Base-by-base conservation (phyloP, 164 flowering plant genomes). In the Berberis vulgaris region DNA sequence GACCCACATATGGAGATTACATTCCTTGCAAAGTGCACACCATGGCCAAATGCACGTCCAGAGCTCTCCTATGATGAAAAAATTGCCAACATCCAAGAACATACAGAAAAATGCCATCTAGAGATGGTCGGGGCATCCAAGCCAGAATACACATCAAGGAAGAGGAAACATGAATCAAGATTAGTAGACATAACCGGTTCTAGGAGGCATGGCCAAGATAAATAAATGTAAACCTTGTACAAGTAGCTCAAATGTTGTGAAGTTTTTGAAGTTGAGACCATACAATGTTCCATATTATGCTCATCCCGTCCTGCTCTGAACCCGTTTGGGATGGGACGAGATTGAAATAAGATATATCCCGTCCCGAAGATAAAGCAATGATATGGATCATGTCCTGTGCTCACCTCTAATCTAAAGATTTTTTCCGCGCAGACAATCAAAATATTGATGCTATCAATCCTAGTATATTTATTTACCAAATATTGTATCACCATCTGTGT, bases 11-110 rank as follows among this genome's bases (percentile, higher is more conserved):
- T 91, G 77, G 96, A 94, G 46, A 70, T 94, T 45, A 94, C 97
- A 10, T 91, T 94, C 63, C 87, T 91, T 41, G 86, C 98, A 3
- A 94, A 86, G 71, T 88, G 80, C 60, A 94, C 97, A n/a, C 93
- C 98, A 49, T 91, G 98, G 98, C 96, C 95, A 2, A 96, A 93
- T 76, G 82, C 80, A 67, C 94, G 94, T 73, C 97, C 94, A 45
- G 97, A 93, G 71, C 87, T 93, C 64, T 89, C 83, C 12, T 59
- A 77, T 39, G 61, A 46, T 54, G 81, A 71, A 67, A 87, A 80
- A 54, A 65, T 53, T 49, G 69, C 11, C 39, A 61, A 2, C 62
- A 66, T 64, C 57, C 76, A 67, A 66, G 90, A 84, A 46, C 79
- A 64, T 41, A 63, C 63, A n/a, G 82, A 70, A 60, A 86, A 84